Conservation (phyloP, 768 basidiomycete genomes). For the Coprinopsis marcescibilis region DNA sequence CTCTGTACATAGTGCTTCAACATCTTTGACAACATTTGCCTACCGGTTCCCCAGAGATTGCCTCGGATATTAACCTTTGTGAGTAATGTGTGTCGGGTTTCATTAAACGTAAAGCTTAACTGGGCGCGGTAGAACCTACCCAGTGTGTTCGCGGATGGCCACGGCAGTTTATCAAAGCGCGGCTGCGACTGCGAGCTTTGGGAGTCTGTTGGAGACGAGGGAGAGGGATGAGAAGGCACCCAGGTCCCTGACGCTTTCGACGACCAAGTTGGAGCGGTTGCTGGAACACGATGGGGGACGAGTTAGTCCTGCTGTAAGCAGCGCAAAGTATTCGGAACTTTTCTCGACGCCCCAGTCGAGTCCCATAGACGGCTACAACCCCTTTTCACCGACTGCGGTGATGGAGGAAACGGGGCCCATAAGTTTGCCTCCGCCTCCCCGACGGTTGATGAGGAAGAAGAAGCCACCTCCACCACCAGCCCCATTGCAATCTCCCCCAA, state of each 20-base stretch:
- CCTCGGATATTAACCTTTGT: too few species aligned
- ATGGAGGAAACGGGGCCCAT: background rate
- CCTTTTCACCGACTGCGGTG: background rate
- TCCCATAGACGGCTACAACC: background rate
- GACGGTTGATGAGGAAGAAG: conserved; percentile 7
- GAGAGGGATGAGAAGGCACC: conserved; percentile 1
- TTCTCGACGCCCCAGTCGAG: background rate
- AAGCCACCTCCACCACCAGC: background rate
- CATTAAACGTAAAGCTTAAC: too few species aligned
- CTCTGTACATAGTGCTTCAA: too few species aligned
- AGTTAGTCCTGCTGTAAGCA: conserved; percentile 1
- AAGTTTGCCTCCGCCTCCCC: conserved; percentile 9
- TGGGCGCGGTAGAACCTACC: too few species aligned
- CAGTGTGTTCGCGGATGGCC: too few species aligned
- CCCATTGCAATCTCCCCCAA: background rate
- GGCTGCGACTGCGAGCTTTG: background rate
- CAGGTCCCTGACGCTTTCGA: too few species aligned
- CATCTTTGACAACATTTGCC: too few species aligned
- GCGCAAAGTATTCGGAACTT: conserved; percentile 1
- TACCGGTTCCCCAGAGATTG: too few species aligned
- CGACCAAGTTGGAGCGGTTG: background rate
- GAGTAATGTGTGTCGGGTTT: too few species aligned
- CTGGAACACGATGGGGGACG: background rate
- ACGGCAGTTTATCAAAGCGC: background rate
- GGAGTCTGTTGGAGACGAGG: background rate